These are phyloP conservation scores for Erigeron philadelphicus DNA, from an alignment of 140 eudicot genomes.

Conservation along the genomic window DNA sequence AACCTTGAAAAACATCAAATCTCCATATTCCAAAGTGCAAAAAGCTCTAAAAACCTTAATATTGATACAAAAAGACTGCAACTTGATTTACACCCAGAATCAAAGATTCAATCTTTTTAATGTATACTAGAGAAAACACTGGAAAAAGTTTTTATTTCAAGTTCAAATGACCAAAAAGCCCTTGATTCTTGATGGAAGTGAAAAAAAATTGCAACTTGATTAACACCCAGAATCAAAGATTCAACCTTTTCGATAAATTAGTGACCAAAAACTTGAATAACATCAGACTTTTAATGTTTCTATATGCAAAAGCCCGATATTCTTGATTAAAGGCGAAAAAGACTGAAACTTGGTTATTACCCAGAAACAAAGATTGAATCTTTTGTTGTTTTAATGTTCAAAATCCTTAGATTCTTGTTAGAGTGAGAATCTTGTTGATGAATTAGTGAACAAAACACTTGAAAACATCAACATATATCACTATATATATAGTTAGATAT, in stretches of 20 bases:
- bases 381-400: too few relatives aligned
- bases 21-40: neutral
- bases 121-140: neutral
- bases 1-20: constrained; percentile 7
- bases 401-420: neutral
- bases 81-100: constrained; percentile 5
- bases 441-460: constrained; percentile 9
- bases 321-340: neutral
- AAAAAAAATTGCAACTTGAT: neutral
- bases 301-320: too few relatives aligned
- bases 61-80: neutral
- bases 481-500: neutral
- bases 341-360: constrained; percentile 5
- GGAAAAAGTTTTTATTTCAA: constrained; percentile 13
- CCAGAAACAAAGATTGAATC: constrained; percentile 12
- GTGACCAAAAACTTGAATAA: neutral
- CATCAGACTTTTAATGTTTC: constrained; percentile 11
- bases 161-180: neutral
- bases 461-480: constrained; percentile 2
- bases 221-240: constrained; percentile 17
- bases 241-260: constrained; percentile 11
- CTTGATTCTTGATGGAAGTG: constrained; percentile 4
- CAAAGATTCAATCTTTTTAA: constrained; percentile 9
- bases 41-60: constrained; percentile 1
- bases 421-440: constrained; percentile 10